Percentiles rank a stretch among this genome's conserved stretches.
phyloP scores from a whole-genome alignment of 139 green algal species.

The Diplosphaera chodatii region DNA sequence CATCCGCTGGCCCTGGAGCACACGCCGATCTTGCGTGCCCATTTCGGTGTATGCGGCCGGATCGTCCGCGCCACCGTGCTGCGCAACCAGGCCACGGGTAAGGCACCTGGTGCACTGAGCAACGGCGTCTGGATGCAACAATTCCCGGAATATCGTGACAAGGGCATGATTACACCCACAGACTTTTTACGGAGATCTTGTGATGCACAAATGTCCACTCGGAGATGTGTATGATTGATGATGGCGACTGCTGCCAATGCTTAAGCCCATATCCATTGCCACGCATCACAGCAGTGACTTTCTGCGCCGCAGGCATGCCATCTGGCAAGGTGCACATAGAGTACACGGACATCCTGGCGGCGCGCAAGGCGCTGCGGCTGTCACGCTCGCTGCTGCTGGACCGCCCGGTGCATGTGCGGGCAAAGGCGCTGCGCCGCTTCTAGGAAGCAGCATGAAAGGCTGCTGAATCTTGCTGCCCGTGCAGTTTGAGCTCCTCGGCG shows the following conservation, averaged over 20 bases:
- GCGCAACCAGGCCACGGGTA: neutral
- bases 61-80: neutral
- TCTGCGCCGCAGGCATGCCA: neutral
- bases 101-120: neutral
- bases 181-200: too few relatives aligned
- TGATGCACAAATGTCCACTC: too few relatives aligned
- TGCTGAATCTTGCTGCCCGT: too few relatives aligned
- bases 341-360: neutral
- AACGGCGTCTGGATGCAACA: neutral
- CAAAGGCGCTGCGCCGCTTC: too few relatives aligned
- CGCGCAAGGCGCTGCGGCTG: neutral
- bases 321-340: conserved; percentile 3
- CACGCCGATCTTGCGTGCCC: neutral
- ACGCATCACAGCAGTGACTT: too few relatives aligned
- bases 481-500: too few relatives aligned
- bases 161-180: too few relatives aligned
- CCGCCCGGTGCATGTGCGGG: neutral
- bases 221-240: too few relatives aligned
- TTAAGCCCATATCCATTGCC: neutral
- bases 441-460: too few relatives aligned
- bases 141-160: too few relatives aligned
- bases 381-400: conserved; percentile 1
- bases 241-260: too few relatives aligned
- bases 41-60: neutral
- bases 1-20: neutral